Evolutionary conservation across 1,284 basidiomycete genomes (phyloP).

Genomic region (Trametes versicolor): DNA sequence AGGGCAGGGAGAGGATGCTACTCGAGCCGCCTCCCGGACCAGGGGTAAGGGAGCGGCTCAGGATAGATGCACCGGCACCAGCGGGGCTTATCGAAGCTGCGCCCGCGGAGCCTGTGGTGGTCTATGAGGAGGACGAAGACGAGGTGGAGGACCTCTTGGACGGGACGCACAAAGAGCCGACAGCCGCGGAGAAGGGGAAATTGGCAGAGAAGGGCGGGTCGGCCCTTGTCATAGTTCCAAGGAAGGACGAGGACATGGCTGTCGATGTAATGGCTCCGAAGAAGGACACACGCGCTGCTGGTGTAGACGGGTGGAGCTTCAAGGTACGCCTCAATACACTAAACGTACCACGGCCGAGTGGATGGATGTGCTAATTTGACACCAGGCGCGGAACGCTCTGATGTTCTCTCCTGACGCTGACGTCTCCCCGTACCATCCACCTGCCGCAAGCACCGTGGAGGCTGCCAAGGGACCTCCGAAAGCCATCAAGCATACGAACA

Average conservation of each 20-base stretch:
- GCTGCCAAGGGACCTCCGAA: conserved; percentile 64
- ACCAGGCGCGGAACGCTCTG: conserved; percentile 86
- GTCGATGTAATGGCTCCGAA: conserved; percentile 79
- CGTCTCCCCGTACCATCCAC: conserved; percentile 75
- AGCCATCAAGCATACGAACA: conserved; percentile 80
- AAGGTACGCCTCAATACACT: conserved; percentile 62
- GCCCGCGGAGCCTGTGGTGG: conserved; percentile 48
- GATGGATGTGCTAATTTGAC: conserved; percentile 16
- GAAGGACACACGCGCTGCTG: conserved; percentile 75
- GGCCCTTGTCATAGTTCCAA: conserved; percentile 33
- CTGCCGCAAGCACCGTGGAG: conserved; percentile 42
- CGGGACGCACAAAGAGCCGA: conserved; percentile 22
- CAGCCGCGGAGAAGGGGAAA: conserved; percentile 37
- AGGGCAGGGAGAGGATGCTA: conserved; percentile 71
- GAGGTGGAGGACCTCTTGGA: conserved; percentile 34
- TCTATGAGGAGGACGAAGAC: conserved; percentile 41
- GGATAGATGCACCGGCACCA: conserved; percentile 65
- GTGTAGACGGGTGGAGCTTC: conserved; percentile 88
- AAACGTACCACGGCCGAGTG: not conserved
- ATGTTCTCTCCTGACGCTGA: conserved; percentile 96
- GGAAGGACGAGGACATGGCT: conserved; percentile 46
- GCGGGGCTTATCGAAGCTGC: conserved; percentile 57
- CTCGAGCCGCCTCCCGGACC: conserved; percentile 70
- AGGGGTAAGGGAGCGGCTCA: conserved; percentile 73
- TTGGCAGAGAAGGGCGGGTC: conserved; percentile 21